Evolutionary conservation across 345 rosid genomes (phyloP), one percentile per base, ranked within the genome.

Genomic region (Camelina hispida): DNA sequence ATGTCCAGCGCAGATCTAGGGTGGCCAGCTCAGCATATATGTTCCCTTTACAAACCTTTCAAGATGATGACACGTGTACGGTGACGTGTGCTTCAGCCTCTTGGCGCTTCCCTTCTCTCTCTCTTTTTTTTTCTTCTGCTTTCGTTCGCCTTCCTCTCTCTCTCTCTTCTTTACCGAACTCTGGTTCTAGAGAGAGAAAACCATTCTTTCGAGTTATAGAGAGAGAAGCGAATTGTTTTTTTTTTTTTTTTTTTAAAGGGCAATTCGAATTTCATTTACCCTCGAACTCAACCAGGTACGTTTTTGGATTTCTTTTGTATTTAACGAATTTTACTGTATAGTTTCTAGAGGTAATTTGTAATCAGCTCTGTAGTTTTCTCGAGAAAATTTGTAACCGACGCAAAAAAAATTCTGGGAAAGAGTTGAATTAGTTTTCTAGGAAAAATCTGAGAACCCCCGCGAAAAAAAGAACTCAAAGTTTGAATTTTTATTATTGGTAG

Each of bases 51-150:
- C 3, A 40, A 71, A 10, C 42, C 34, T 20, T 4, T 18, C 53
- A 15, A 7, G 72, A 71, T 78, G 3, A 0, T 0, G 58, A 78
- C 81, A 78, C 77, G 81, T 77, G 62, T 57, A 64, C 10, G 42
- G 56, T 71, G 76, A 77, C 80, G 80, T 77, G 77, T 37, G 16
- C 56, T 40, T 65, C 55, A 38, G 62, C 72, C 76, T 77, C 76
- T 77, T 77, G 72, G 75, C 75, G 80, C 75, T 69, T 65, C 65
- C 5, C 30, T 28, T 4, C 30, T 22, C 35, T 28, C 44, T 11
- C 28, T 35, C 10, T 53, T 30, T 34, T 34, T 34, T 11, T 14
- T 30, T 20, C 71, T 20, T 17, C 20, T 13, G 42, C 11, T 9
- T 9, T 18, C 53, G 6, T 14, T 57, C 53, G 6, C 32, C 6